Evolutionary conservation across 106 monocot genomes (phyloP).

Genomic region (Cymbidium sinense): DNA sequence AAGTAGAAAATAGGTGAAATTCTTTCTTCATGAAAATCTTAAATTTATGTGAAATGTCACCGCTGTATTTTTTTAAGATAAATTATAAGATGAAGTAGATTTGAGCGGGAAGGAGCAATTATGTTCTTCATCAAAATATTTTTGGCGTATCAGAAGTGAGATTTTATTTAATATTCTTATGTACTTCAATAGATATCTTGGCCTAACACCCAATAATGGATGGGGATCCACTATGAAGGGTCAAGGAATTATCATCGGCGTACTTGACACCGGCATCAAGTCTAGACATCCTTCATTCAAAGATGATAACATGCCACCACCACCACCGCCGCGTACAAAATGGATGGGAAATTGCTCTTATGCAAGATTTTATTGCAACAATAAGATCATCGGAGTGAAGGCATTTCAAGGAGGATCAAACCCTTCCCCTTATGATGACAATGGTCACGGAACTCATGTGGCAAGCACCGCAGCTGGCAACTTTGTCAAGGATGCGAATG

Average conservation of each 20-base stretch:
- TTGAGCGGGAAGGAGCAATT: neutral
- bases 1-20: no score
- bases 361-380: constrained; percentile 4
- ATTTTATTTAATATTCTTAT: neutral
- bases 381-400: constrained; percentile 13
- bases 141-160: neutral
- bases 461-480: constrained; percentile 19
- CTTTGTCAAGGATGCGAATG: neutral
- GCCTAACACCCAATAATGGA: neutral
- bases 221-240: neutral
- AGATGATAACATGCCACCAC: constrained; percentile 7
- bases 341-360: constrained; percentile 18
- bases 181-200: neutral
- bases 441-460: constrained; percentile 17
- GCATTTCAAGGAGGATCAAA: neutral
- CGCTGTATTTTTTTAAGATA: neutral
- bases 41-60: neutral
- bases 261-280: neutral
- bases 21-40: neutral
- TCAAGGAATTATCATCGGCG: neutral
- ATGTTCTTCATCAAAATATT: neutral
- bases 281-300: constrained; percentile 18
- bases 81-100: neutral
- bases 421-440: neutral
- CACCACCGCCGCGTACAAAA: neutral